Evolutionary conservation across 306 rosid species (phyloP).

Genomic region (Nissolia schottii): DNA sequence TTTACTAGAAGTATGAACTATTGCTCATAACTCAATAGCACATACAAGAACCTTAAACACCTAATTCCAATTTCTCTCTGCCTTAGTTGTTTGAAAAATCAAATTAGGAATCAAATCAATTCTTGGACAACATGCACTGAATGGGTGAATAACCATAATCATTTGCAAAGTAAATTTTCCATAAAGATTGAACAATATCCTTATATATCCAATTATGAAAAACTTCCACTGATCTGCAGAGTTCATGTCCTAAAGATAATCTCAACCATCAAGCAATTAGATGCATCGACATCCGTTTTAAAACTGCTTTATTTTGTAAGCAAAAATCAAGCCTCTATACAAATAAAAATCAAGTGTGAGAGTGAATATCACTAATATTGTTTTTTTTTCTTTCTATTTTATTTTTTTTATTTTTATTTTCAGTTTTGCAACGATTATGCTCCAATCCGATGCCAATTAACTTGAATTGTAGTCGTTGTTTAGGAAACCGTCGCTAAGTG

Average conservation of each 20-base stretch:
- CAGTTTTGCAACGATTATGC: no score
- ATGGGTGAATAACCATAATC: not conserved
- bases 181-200: not conserved
- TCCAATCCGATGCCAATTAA: no score
- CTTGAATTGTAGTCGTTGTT: no score
- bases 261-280: not conserved
- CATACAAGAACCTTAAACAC: no score
- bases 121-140: constrained; percentile 5
- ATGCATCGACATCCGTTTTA: not conserved
- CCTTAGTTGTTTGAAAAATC: not conserved
- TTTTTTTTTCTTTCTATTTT: no score
- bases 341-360: no score
- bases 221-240: not conserved
- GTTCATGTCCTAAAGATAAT: not conserved
- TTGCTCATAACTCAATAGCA: no score
- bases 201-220: not conserved
- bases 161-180: not conserved
- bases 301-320: not conserved
- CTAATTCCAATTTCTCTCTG: not conserved
- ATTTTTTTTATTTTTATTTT: no score
- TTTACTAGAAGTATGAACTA: no score
- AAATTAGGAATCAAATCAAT: not conserved
- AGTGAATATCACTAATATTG: no score
- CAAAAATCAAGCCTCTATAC: not conserved
- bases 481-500: no score